Evolutionary conservation across 352 stramenopile genomes (phyloP).

Genomic region (Peronospora farinosa): DNA sequence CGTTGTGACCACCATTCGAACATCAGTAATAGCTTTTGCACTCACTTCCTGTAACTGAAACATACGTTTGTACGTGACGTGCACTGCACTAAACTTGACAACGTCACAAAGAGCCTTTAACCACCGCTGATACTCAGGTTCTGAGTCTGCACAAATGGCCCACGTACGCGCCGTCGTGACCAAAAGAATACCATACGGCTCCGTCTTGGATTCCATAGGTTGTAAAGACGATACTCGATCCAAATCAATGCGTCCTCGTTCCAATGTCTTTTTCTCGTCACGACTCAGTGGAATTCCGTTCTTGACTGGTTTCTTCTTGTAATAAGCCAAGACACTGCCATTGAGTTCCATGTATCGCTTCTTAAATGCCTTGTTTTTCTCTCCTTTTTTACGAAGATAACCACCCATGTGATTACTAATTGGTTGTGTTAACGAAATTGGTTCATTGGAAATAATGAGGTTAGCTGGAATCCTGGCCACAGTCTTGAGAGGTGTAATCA

Average conservation of each 20-base stretch:
- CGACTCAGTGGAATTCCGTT: constrained; percentile 60
- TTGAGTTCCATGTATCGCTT: constrained; percentile 82
- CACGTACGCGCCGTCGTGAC: constrained; percentile 75
- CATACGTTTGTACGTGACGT: constrained; percentile 78
- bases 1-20: constrained; percentile 78
- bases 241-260: constrained; percentile 71
- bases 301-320: constrained; percentile 83
- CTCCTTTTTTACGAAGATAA: constrained; percentile 75
- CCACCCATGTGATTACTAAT: constrained; percentile 56
- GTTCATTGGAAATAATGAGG: constrained; percentile 60
- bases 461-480: constrained; percentile 64
- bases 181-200: constrained; percentile 71
- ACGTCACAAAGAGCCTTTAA: constrained; percentile 71
- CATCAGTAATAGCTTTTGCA: constrained; percentile 73
- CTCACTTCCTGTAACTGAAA: constrained; percentile 83
- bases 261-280: constrained; percentile 70
- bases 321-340: constrained; percentile 66
- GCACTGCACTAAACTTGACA: constrained; percentile 75
- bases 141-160: constrained; percentile 65
- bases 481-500: constrained; percentile 81
- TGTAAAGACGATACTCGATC: constrained; percentile 76
- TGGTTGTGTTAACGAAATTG: constrained; percentile 29
- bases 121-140: constrained; percentile 75
- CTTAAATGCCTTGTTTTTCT: constrained; percentile 81
- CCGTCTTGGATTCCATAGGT: constrained; percentile 53